These are phyloP conservation scores for Globisporangium cystogenes DNA, from an alignment of 352 stramenopile species.

Conservation along the genomic window DNA sequence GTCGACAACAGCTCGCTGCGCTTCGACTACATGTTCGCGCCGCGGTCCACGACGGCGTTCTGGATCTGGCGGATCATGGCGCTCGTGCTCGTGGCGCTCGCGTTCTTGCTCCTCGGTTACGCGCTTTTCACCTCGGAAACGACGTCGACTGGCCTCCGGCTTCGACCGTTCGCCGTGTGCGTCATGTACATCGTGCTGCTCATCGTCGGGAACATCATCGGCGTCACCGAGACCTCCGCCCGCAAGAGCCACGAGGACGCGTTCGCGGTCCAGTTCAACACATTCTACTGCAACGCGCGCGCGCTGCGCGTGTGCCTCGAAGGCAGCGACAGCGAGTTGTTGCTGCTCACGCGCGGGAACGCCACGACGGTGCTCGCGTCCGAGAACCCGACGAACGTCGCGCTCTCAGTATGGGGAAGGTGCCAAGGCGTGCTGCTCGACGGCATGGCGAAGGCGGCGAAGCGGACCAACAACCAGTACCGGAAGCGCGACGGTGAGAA, in stretches of 20 bases:
- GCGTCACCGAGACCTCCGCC: not conserved
- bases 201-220: not conserved
- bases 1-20: not conserved
- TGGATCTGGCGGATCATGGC: constrained; percentile 4
- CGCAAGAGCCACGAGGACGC: not conserved
- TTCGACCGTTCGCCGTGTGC: no score
- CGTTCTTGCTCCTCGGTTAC: not conserved
- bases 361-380: not conserved
- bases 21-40: constrained; percentile 1
- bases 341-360: not conserved
- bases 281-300: constrained; percentile 6
- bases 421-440: not conserved
- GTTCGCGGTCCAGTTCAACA: constrained; percentile 3
- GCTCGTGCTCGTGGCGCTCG: not conserved
- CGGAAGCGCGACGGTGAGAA: not conserved
- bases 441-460: not conserved
- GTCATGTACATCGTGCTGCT: no score
- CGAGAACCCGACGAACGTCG: not conserved
- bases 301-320: constrained; percentile 1
- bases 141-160: no score
- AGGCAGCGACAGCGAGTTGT: not conserved
- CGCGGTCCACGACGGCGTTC: not conserved
- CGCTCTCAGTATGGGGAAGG: not conserved
- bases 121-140: no score
- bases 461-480: not conserved